Percentiles rank a stretch among this genome's conserved stretches.
These are phyloP conservation scores for Cyclanthera cordifolia DNA, from an alignment of 306 rosid genomes.

Conservation along the genomic window DNA sequence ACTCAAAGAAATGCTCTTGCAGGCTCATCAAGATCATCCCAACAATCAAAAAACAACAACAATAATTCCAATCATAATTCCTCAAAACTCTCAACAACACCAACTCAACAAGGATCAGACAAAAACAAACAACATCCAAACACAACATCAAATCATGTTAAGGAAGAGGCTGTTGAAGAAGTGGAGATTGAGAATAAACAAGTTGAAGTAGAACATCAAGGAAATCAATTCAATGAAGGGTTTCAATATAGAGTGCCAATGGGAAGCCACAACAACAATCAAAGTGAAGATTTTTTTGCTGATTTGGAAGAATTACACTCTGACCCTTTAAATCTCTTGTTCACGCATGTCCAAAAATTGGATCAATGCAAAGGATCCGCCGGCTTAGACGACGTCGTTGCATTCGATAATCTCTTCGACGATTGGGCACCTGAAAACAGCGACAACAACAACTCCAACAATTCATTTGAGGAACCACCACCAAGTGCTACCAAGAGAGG, in stretches of 20 bases:
- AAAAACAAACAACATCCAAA: background rate
- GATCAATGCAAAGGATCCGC: background rate
- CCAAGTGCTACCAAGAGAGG: constrained; percentile 23
- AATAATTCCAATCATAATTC: constrained; percentile 13
- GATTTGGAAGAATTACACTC: constrained; percentile 47
- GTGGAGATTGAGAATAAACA: constrained; percentile 28
- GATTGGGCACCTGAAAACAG: constrained; percentile 33
- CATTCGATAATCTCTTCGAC: constrained; percentile 38
- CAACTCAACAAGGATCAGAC: constrained; percentile 10
- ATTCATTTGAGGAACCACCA: constrained; percentile 16
- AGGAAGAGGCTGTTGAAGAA: constrained; percentile 41
- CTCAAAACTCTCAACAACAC: constrained; percentile 4
- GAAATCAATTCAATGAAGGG: constrained; percentile 22
- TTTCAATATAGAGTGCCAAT: constrained; percentile 11
- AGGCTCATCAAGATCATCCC: constrained; percentile 47
- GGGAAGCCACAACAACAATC: constrained; percentile 8
- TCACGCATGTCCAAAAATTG: constrained; percentile 25
- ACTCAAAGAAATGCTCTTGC: constrained; percentile 61
- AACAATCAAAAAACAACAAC: constrained; percentile 29
- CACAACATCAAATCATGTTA: constrained; percentile 14
- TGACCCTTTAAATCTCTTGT: constrained; percentile 41
- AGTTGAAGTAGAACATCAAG: constrained; percentile 37
- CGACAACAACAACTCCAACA: background rate
- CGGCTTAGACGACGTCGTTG: constrained; percentile 23
- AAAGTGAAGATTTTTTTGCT: constrained; percentile 46